Conservation (phyloP, 495 filamentous ascomycete genomes). For the Talaromyces thailandensis region DNA sequence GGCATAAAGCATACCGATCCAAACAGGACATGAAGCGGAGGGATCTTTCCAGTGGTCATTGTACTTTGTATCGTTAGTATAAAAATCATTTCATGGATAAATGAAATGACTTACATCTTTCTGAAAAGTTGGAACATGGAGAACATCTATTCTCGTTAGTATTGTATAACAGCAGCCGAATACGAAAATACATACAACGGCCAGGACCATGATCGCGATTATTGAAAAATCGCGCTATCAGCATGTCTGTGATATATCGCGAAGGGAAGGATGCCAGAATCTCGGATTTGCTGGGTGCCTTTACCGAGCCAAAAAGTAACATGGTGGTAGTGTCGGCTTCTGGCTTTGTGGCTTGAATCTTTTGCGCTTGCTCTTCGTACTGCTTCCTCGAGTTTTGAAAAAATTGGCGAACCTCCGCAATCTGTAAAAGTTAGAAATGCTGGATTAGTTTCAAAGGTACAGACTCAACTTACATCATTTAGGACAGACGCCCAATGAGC, state of each 20-base stretch:
- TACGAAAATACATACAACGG: slow-evolving; percentile 8
- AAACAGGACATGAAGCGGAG: slow-evolving; percentile 67
- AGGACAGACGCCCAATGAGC: slow-evolving; percentile 87
- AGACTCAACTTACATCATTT: slow-evolving; percentile 53
- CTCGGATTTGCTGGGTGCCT: slow-evolving; percentile 60
- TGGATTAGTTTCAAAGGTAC: background rate
- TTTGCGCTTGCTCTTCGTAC: slow-evolving; percentile 50
- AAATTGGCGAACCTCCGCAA: slow-evolving; percentile 88
- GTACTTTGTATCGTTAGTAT: slow-evolving; percentile 40
- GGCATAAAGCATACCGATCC: slow-evolving; percentile 82
- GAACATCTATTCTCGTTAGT: slow-evolving; percentile 54
- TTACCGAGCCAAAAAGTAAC: slow-evolving; percentile 64
- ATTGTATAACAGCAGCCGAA: background rate
- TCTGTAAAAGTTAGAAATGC: slow-evolving; percentile 38
- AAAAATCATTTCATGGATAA: background rate
- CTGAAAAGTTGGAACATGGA: slow-evolving; percentile 82
- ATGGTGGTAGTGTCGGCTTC: slow-evolving; percentile 51
- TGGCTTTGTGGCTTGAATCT: slow-evolving; percentile 56
- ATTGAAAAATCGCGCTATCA: slow-evolving; percentile 68
- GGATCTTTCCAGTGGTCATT: slow-evolving; percentile 86
- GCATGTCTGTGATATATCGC: slow-evolving; percentile 69
- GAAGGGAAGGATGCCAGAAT: slow-evolving; percentile 72
- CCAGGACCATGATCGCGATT: slow-evolving; percentile 55
- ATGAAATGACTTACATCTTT: slow-evolving; percentile 34
- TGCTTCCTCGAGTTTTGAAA: slow-evolving; percentile 65